Base-by-base conservation (phyloP, 345 rosid species). In the Pistacia atlantica region DNA sequence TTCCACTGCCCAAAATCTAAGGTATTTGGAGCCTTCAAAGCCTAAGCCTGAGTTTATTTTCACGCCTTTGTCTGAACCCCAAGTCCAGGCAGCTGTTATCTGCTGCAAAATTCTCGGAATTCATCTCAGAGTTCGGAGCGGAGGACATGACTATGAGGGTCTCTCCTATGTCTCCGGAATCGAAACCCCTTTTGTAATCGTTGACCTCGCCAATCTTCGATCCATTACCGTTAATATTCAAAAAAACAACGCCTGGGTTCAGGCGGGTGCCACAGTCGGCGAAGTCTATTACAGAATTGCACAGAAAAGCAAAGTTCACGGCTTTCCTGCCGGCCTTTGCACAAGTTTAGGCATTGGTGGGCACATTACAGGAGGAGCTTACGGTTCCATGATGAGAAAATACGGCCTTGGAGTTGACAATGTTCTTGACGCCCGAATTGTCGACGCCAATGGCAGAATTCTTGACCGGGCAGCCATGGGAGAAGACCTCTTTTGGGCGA, bases 111-210 rank as follows among this genome's bases (percentile, higher is more conserved):
- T 38, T 56, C 79, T 62, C 37, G 77, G 77, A 37, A 28, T 80
- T 22, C 84, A 80, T 20, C 7, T 84, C 4, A 69, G 79, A 65
- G 48, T 76, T 48, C 77, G 81, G 4, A 81, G 85, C 18, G 87
- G 87, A 11, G 87, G 87, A 51, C 87, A 84, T 70, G 87, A 84
- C 80, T 80, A 78, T 54, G 84, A 81, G 71, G 84, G 80, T 10
- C 61, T 81, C 18, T 79, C 87, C 1, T 84, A 84, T 58, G 79
- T 77, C 7, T 79, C 85, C 0, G 66, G 69, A 76, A 73, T 51
- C 55, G 79, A 81, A 62, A 45, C 80, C 2, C 78, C 85, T 16
- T 84, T 82, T 55, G 13, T 80, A 17, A 69, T 84, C 66, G 35
- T 84, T 20, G 87, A 84, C 76, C 81, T 79, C 2, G 42, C 75